Percentiles rank a stretch among this genome's conserved stretches.
Conservation (phyloP, 345 rosid genomes). For the Limnanthes douglasii region DNA sequence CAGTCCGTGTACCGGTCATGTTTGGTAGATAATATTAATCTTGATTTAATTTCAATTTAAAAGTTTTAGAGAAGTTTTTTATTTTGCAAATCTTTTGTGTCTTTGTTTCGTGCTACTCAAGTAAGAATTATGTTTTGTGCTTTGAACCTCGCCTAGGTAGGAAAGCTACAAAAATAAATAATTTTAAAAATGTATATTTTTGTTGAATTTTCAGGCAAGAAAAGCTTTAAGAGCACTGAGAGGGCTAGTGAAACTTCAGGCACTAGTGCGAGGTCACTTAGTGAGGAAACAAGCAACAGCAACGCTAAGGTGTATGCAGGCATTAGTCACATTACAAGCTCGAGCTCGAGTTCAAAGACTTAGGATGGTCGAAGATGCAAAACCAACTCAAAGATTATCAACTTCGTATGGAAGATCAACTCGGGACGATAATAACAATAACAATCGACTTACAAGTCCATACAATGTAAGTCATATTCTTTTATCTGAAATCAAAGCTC, state of each 20-base stretch:
- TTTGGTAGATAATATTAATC: conserved; percentile 28
- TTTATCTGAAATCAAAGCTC: too few species aligned
- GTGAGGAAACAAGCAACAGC: conserved; percentile 85
- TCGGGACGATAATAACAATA: conserved; percentile 17
- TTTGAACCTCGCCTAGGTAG: too few species aligned
- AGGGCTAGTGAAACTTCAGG: conserved; percentile 88
- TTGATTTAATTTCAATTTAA: background rate
- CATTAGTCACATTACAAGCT: conserved; percentile 66
- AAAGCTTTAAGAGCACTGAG: conserved; percentile 75
- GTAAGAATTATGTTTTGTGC: too few species aligned
- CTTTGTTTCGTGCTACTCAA: too few species aligned
- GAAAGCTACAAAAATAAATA: too few species aligned
- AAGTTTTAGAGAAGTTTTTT: background rate
- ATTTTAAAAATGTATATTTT: too few species aligned
- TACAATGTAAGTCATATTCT: conserved; percentile 24
- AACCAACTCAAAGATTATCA: conserved; percentile 31
- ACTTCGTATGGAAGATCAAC: conserved; percentile 34
- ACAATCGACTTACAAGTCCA: conserved; percentile 11
- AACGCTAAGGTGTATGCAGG: conserved; percentile 83
- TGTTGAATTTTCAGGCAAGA: conserved; percentile 44
- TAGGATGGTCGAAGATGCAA: conserved; percentile 28
- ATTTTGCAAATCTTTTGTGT: too few species aligned
- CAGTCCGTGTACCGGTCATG: conserved; percentile 74
- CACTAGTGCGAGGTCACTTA: conserved; percentile 75
- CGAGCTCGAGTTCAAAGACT: conserved; percentile 64